Evolutionary conservation across 2,329 filamentous ascomycete species (phyloP).

Genomic region (Colletotrichum costaricense): DNA sequence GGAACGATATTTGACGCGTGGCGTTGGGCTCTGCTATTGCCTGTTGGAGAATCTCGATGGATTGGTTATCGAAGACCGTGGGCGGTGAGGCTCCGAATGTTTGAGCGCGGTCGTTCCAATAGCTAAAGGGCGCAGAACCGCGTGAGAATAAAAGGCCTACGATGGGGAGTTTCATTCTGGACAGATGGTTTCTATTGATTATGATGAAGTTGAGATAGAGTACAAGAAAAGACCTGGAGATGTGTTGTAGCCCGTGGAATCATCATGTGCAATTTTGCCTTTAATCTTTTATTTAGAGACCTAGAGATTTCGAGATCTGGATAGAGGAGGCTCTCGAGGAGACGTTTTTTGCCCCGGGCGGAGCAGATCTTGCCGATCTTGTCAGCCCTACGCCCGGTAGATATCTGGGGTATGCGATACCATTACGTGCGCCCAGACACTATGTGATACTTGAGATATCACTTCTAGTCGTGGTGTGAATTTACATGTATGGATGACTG

Average conservation of each 20-base stretch:
- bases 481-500: neutral
- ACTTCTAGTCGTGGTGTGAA: neutral
- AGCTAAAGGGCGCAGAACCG: neutral
- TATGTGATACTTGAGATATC: neutral
- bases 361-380: neutral
- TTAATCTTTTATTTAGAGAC: neutral
- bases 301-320: rapidly evolving
- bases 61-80: neutral
- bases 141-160: no score
- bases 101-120: neutral
- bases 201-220: no score
- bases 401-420: neutral
- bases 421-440: neutral
- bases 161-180: neutral
- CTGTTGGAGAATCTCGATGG: neutral
- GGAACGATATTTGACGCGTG: neutral
- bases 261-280: no score
- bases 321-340: no score
- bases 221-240: neutral
- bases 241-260: neutral
- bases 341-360: neutral
- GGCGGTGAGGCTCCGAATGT: neutral
- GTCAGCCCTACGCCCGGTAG: neutral
- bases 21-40: neutral
- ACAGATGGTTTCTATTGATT: neutral